Conservation (phyloP, 805 yeast genomes). For the Cyberlindnera misumaiensis region DNA sequence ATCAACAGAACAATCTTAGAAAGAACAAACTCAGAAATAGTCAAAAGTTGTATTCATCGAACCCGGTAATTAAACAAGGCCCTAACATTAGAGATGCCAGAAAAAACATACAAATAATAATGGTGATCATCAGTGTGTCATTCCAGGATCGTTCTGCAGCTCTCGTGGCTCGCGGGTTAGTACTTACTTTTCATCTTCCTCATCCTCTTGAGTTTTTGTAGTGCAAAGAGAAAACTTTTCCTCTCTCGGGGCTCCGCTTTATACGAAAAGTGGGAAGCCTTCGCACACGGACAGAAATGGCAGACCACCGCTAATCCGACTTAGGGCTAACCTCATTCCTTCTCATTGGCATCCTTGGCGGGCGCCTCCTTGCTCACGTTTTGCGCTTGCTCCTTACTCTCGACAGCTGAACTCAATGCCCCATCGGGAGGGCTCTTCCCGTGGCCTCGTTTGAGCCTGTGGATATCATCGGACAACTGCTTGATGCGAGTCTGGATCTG, state of each 20-base stretch:
- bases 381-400: too few relatives aligned
- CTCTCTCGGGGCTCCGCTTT: too few relatives aligned
- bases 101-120: slow-evolving; percentile 42
- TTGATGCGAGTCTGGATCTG: slow-evolving; percentile 1
- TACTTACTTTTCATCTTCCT: neutral
- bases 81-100: slow-evolving; percentile 94
- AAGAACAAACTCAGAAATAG: slow-evolving; percentile 44
- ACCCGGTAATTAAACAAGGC: slow-evolving; percentile 46
- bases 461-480: slow-evolving; percentile 1
- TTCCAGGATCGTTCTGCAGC: neutral
- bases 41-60: slow-evolving; percentile 76
- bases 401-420: too few relatives aligned
- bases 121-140: slow-evolving; percentile 18
- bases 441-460: neutral
- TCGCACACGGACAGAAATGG: too few relatives aligned
- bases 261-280: too few relatives aligned
- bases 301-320: too few relatives aligned
- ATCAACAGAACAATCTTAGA: neutral
- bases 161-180: neutral
- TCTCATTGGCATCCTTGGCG: too few relatives aligned
- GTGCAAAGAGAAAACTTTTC: too few relatives aligned
- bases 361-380: neutral
- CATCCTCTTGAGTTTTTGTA: too few relatives aligned
- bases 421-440: too few relatives aligned
- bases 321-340: too few relatives aligned